Evolutionary conservation across 495 filamentous ascomycete species (phyloP), one percentile per base, ranked within the genome.

Genomic region (Penicillium parvum): DNA sequence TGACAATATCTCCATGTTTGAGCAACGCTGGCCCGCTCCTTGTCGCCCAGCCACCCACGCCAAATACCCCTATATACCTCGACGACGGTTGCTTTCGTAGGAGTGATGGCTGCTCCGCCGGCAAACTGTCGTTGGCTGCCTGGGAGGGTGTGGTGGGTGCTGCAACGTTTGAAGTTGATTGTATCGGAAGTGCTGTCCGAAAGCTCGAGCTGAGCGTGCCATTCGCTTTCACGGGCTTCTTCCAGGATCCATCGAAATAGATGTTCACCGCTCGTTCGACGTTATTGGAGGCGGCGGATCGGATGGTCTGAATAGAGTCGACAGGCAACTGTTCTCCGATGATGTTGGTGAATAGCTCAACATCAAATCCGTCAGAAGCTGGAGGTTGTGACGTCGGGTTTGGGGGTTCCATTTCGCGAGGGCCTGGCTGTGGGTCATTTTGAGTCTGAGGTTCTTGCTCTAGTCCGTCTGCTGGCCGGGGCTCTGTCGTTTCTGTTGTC

Each of bases 161-260:
- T 34, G 7, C 5, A 23, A 20, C 30, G 16, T 15, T 14, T n/a
- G 18, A 14, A 1, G 34, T 6, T 12, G 27, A 45, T 42, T 32
- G 30, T 23, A 42, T 12, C 17, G 46, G n/a, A 20, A 46, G 8
- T 7, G 34, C 15, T 7, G 12, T 8, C 9, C 22, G 40, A 11
- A 35, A 25, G 7, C 29, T 22, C 18, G 14, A 11, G 10, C 8
- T 23, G 2, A 4, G 6, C 23, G 28, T 10, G 12, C 20, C 11
- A 12, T 12, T 5, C 10, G 21, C 42, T 12, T 45, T 46, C 2
- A 39, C 12, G 2, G 69, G 50, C 1, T 60, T 77, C 52, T 84
- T 90, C 88, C 88, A 96, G 4, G 90, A 95, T 10, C 90, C 91
- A 52, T 98, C 92, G 36, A 95, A 83, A 57, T 90, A 98, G 67